Percentiles rank a stretch among this genome's conserved stretches.
Conservation (phyloP, 192 early-diverging fungal genomes). For the Entophlyctis luteolus region DNA sequence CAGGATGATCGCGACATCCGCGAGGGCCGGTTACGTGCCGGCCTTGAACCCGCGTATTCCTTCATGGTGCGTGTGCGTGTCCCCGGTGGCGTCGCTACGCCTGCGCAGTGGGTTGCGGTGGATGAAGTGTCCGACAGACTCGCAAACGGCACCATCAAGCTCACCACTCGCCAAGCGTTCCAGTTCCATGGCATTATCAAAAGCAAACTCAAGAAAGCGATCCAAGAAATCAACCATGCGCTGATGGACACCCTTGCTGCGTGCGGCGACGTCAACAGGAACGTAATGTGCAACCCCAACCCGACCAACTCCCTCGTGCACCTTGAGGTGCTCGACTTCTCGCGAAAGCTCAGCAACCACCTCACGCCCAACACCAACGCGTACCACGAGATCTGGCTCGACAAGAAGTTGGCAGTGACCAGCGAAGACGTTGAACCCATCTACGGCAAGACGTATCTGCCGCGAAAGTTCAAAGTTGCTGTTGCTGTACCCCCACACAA, state of each 20-base stretch:
- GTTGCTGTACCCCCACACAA: conserved; percentile 93
- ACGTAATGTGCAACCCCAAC: conserved; percentile 90
- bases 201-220: conserved; percentile 78
- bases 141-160: conserved; percentile 86
- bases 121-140: conserved; percentile 80
- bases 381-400: conserved; percentile 98
- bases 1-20: conserved; percentile 96
- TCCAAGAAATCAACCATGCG: conserved; percentile 86
- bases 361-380: conserved; percentile 81
- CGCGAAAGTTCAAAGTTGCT: conserved; percentile 95
- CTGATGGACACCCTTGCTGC: conserved; percentile 90
- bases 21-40: conserved; percentile 74
- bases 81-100: conserved; percentile 84
- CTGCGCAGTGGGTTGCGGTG: conserved; percentile 90
- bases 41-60: conserved; percentile 85
- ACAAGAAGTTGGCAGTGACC: conserved; percentile 80
- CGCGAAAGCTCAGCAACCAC: conserved; percentile 67
- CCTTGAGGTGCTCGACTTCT: conserved; percentile 70
- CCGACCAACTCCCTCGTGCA: conserved; percentile 77
- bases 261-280: conserved; percentile 97
- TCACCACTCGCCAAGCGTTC: conserved; percentile 95
- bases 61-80: conserved; percentile 97
- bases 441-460: conserved; percentile 88
- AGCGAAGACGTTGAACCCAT: conserved; percentile 83
- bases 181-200: conserved; percentile 96